Conservation (phyloP, 768 basidiomycete genomes). For the Pluteus cervinus region DNA sequence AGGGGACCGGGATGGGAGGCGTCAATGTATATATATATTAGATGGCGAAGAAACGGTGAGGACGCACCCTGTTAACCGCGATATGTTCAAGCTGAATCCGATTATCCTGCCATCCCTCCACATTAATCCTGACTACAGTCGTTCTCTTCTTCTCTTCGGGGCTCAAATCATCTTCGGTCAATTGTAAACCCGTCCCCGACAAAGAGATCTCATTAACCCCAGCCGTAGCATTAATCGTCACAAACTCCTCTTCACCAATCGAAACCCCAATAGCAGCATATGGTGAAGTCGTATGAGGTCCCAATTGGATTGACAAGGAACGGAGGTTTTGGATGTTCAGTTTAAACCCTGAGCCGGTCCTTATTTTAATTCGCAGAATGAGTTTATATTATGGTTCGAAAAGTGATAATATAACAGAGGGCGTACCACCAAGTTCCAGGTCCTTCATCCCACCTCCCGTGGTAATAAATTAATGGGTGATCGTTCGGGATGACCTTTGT, state of each 20-base stretch:
- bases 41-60: not conserved
- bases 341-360: slow-evolving; percentile 53
- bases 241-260: slow-evolving; percentile 38
- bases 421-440: slow-evolving; percentile 54
- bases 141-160: slow-evolving; percentile 3
- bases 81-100: slow-evolving; percentile 46
- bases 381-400: not conserved
- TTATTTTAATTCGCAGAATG: too few relatives aligned
- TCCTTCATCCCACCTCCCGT: slow-evolving; percentile 47
- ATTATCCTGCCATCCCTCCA: slow-evolving; percentile 56
- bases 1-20: too few relatives aligned
- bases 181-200: slow-evolving; percentile 2
- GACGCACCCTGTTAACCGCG: slow-evolving; percentile 33
- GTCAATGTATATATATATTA: too few relatives aligned
- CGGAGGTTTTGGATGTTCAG: slow-evolving; percentile 36
- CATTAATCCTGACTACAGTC: slow-evolving; percentile 39
- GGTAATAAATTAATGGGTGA: slow-evolving; percentile 39
- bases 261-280: slow-evolving; percentile 43
- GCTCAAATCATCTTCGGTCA: too few relatives aligned
- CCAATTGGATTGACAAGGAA: slow-evolving; percentile 38
- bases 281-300: slow-evolving; percentile 41
- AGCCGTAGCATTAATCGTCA: slow-evolving; percentile 39
- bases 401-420: not conserved
- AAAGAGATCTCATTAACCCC: slow-evolving; percentile 42
- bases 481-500: slow-evolving; percentile 31